These are phyloP conservation scores for Dichotomocladium elegans DNA, from an alignment of 371 early-diverging fungal species.

Conservation along the genomic window DNA sequence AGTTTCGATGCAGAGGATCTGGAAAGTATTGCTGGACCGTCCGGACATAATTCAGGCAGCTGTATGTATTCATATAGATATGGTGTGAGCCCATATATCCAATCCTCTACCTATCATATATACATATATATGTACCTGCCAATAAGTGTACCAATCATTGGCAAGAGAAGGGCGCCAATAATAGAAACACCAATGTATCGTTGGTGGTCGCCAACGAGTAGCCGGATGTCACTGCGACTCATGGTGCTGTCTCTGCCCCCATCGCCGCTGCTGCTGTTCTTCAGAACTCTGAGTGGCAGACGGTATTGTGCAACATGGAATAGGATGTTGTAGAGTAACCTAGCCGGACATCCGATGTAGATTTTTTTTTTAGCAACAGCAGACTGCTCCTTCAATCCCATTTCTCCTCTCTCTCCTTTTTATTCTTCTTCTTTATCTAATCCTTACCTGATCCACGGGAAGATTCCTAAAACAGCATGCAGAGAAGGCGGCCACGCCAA, in stretches of 20 bases:
- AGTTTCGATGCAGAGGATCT: conserved; percentile 54
- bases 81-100: neutral
- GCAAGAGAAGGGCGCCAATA: conserved; percentile 51
- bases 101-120: neutral
- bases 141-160: conserved; percentile 34
- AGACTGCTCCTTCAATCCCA: too few relatives aligned
- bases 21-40: conserved; percentile 48
- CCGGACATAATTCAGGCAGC: conserved; percentile 41
- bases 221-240: neutral
- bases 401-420: too few relatives aligned
- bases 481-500: conserved; percentile 56
- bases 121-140: conserved; percentile 27
- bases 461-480: conserved; percentile 44
- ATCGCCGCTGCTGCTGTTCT: neutral
- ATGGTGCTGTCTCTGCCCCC: neutral
- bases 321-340: conserved; percentile 43
- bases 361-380: too few relatives aligned
- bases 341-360: conserved; percentile 1
- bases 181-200: conserved; percentile 37
- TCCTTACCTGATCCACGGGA: conserved; percentile 55
- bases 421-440: too few relatives aligned
- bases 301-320: conserved; percentile 12
- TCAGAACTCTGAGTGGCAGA: conserved; percentile 23
- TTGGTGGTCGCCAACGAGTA: neutral
- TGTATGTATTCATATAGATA: conserved; percentile 19